Conservation (phyloP, 139 green algal genomes). For the Chlamydomonas applanata region DNA sequence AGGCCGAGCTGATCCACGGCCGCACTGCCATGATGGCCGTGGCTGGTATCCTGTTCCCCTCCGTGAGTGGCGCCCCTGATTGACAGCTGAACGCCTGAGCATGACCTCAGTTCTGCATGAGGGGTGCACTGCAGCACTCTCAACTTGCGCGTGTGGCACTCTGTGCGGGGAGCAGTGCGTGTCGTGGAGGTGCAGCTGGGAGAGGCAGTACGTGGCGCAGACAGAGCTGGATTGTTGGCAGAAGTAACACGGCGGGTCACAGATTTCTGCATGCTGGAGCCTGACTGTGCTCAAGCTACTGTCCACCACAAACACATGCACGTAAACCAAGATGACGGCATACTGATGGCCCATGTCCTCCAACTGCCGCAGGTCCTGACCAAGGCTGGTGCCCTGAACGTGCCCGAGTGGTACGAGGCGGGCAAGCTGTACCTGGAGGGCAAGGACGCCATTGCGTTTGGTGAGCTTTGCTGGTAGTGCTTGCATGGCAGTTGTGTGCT, state of each 20-base stretch:
- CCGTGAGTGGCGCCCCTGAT: conserved; percentile 29
- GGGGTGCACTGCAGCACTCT: not conserved
- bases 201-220: conserved; percentile 2
- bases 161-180: not conserved
- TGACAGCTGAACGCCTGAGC: not conserved
- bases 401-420: conserved; percentile 85
- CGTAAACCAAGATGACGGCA: too few relatives aligned
- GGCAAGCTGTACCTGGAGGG: conserved; percentile 57
- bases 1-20: conserved; percentile 87
- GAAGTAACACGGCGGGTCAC: too few relatives aligned
- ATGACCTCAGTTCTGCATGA: not conserved
- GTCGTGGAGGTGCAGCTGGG: conserved; percentile 13
- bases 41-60: conserved; percentile 84
- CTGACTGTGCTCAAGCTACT: too few relatives aligned
- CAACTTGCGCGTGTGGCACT: not conserved
- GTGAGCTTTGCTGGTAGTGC: conserved; percentile 7
- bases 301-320: too few relatives aligned
- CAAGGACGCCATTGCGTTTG: conserved; percentile 32
- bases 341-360: not conserved
- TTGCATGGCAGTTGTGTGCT: too few relatives aligned
- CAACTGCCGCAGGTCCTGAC: conserved; percentile 56
- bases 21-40: conserved; percentile 87
- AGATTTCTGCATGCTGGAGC: too few relatives aligned
- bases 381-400: conserved; percentile 67
- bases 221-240: not conserved